These are phyloP conservation scores for Fusarium verticillioides DNA, from an alignment of 2,329 filamentous ascomycete genomes.

Conservation along the genomic window DNA sequence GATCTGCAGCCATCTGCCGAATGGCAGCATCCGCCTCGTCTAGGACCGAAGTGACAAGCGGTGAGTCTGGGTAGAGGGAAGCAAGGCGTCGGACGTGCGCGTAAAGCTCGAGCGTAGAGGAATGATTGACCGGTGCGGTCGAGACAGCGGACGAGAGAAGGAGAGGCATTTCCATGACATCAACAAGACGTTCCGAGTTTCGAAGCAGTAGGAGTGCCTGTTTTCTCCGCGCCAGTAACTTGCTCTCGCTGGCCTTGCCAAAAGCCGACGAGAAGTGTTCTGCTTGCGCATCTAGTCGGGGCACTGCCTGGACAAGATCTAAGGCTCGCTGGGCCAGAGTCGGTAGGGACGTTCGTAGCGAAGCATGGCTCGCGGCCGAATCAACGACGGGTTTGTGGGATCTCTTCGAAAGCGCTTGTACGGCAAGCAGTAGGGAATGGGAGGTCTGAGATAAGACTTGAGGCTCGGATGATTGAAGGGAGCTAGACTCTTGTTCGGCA, in stretches of 20 bases:
- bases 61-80: constrained; percentile 82
- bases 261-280: constrained; percentile 86
- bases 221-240: constrained; percentile 77
- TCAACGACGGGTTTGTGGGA: constrained; percentile 87
- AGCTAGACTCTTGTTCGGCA: constrained; percentile 78
- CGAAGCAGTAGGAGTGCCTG: constrained; percentile 83
- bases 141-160: constrained; percentile 84
- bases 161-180: constrained; percentile 89
- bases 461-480: constrained; percentile 79
- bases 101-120: constrained; percentile 88
- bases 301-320: constrained; percentile 77
- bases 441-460: constrained; percentile 82
- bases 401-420: constrained; percentile 89
- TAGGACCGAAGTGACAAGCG: constrained; percentile 77
- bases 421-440: constrained; percentile 81
- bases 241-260: constrained; percentile 76
- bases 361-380: constrained; percentile 81
- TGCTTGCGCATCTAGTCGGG: constrained; percentile 81
- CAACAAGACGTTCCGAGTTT: constrained; percentile 89
- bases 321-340: constrained; percentile 72
- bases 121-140: constrained; percentile 77
- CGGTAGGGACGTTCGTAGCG: constrained; percentile 78
- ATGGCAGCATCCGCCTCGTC: constrained; percentile 86
- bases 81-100: constrained; percentile 92
- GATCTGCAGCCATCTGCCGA: constrained; percentile 85